Base-by-base conservation (phyloP, 2,329 filamentous ascomycete species). In the Phoma herbarum region DNA sequence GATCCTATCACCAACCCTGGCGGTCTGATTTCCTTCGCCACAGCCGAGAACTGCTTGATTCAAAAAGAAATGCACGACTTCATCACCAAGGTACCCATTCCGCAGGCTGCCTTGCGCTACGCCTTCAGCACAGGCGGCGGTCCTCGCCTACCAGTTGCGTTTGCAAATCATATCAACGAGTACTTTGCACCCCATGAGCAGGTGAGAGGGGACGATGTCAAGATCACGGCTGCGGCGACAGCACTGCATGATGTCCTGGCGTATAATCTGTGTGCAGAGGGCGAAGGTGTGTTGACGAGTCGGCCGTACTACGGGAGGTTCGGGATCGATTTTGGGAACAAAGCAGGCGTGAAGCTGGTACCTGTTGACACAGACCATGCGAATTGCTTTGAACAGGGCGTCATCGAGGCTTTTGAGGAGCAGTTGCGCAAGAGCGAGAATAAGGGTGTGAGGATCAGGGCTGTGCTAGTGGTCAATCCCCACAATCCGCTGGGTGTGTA, bases 31-130 rank as follows among this genome's bases (percentile, higher is more conserved):
- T 83, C 79, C 53, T 75, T 85, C 1, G 83, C 82, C 0, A 77
- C 84, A 3, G 83, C 84, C 2, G 84, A 85, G 66, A 85, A 85
- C 64, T 70, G 73, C 0, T 76, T 85, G 26, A 82, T 85, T 79
- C 82, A 84, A 43, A 61, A 76, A 18, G 66, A 75, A 2, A 72
- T 85, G 4, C 68, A 77, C 3, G 63, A 28, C 22, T 54, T 54
- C 11, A 10, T 42, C 33, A 46, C 41, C 35, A 14, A 28, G 16
- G 33, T 51, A 25, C 6, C 23, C 3, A 22, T 56, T 18, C 41
- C 46, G 3, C 16, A 7, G 9, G 31, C 22, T 12, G 46, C 53
- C 2, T 25, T 45, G 11, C 53, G 53, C 31, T 56, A 56, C 10
- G 41, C 18, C 2, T 49, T 37, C n/a, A 45, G 33, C 31, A 39